Percentiles rank a stretch among this genome's conserved stretches.
Evolutionary conservation across 2,329 filamentous ascomycete genomes (phyloP).

Genomic region (Diaporthe ilicicola): DNA sequence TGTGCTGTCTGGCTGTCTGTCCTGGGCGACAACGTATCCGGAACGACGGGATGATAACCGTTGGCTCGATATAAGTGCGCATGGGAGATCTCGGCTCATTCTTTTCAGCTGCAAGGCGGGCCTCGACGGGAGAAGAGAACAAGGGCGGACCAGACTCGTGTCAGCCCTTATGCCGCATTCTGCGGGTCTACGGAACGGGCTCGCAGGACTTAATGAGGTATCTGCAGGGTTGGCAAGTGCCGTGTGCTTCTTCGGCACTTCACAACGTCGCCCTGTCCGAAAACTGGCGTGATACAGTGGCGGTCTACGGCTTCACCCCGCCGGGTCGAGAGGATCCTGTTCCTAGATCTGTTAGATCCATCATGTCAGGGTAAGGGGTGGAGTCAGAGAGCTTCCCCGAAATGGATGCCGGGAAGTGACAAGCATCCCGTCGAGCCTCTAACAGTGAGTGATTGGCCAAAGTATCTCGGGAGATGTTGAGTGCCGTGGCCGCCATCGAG

Average conservation of each 20-base stretch:
- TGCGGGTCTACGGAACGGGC: slow-evolving; percentile 5
- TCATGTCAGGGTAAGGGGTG: not conserved
- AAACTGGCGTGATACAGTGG: slow-evolving; percentile 5
- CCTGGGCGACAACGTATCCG: not conserved
- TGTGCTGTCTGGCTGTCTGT: not conserved
- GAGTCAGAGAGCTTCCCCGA: not conserved
- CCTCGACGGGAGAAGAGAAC: not conserved
- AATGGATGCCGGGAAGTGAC: not conserved
- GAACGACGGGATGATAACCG: slow-evolving; percentile 21
- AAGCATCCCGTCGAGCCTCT: not conserved
- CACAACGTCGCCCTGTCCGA: not conserved
- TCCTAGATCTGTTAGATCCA: not conserved
- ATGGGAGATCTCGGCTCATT: slow-evolving; percentile 12
- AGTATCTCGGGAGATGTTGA: not conserved
- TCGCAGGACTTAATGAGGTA: slow-evolving; percentile 1
- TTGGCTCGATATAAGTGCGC: not conserved
- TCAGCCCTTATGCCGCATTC: not conserved
- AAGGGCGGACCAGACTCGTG: slow-evolving; percentile 1
- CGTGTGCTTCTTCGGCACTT: not conserved
- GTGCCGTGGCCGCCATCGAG: not conserved
- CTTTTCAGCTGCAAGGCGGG: not conserved
- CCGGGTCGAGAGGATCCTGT: not conserved
- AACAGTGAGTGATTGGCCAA: not conserved
- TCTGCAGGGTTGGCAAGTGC: slow-evolving; percentile 10
- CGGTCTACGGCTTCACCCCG: slow-evolving; percentile 6